phyloP scores from a whole-genome alignment of 306 rosid genomes.

The Malus orientalis region DNA sequence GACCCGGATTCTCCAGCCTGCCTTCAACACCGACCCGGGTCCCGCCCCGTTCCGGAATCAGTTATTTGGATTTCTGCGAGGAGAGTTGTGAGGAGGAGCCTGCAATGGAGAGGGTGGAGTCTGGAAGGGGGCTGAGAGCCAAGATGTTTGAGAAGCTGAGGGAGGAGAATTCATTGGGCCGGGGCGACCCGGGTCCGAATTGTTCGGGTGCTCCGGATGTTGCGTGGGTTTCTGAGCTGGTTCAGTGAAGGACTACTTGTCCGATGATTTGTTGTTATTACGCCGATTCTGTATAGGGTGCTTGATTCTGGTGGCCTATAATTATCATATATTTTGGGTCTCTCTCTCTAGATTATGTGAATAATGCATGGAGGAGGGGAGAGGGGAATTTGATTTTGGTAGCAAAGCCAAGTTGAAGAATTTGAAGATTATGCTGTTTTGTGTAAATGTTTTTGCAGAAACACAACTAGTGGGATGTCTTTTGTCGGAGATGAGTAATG shows the following conservation, averaged over 20 bases:
- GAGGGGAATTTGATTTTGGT: conserved; percentile 25
- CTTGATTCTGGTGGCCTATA: conserved; percentile 1
- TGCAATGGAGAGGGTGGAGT: conserved; percentile 87
- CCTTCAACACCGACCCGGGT: conserved; percentile 67
- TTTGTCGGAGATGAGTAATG: conserved; percentile 17
- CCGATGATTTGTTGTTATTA: neutral
- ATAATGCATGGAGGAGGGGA: conserved; percentile 18
- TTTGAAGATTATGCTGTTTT: neutral
- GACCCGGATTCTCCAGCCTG: conserved; percentile 70
- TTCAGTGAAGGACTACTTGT: conserved; percentile 25
- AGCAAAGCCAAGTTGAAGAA: conserved; percentile 3
- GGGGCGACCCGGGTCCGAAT: conserved; percentile 18
- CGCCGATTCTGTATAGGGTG: conserved; percentile 18
- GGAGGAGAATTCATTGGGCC: conserved; percentile 55
- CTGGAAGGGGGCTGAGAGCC: conserved; percentile 66
- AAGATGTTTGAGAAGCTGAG: conserved; percentile 83
- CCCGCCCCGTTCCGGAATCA: conserved; percentile 30
- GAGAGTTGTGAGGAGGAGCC: conserved; percentile 60
- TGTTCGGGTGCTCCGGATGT: conserved; percentile 52
- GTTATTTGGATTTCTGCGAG: conserved; percentile 43
- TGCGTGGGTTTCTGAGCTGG: conserved; percentile 77
- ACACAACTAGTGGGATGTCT: neutral
- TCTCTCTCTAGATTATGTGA: conserved; percentile 18
- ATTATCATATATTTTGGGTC: conserved; percentile 2
- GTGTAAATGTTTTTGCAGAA: conserved; percentile 30